Evolutionary conservation across 1,139 yeast genomes (phyloP).

Genomic region (Taiozyma sp.): DNA sequence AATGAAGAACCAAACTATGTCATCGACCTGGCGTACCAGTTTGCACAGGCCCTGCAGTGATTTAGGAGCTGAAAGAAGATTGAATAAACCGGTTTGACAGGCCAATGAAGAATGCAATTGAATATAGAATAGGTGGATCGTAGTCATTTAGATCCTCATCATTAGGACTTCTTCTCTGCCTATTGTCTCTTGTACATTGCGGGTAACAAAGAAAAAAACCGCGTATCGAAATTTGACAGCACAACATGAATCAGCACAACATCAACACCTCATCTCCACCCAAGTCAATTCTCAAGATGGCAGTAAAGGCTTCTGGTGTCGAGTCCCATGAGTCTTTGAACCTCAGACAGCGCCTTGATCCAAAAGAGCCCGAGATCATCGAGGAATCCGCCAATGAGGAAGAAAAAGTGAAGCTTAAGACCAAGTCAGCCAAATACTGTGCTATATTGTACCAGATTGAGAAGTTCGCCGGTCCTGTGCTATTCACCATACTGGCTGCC

Average conservation of each 20-base stretch:
- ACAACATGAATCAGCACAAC: background rate
- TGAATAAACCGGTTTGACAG: background rate
- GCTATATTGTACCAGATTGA: slow-evolving; percentile 5
- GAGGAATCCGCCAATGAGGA: background rate
- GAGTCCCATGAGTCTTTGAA: background rate
- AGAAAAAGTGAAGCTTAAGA: background rate
- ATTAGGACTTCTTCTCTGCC: background rate
- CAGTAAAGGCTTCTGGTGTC: background rate
- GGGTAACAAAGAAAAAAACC: background rate
- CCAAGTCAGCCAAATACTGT: background rate
- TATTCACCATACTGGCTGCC: slow-evolving; percentile 57
- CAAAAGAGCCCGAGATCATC: slow-evolving; percentile 7
- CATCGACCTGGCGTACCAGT: slow-evolving; percentile 45
- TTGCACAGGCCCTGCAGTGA: slow-evolving; percentile 38
- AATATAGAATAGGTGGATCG: background rate
- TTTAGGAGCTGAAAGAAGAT: background rate
- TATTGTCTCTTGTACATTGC: background rate
- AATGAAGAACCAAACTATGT: slow-evolving; percentile 20
- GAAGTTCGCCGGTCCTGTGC: slow-evolving; percentile 37
- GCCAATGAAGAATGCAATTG: background rate
- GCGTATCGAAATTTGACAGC: background rate
- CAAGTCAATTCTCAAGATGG: background rate
- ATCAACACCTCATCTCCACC: background rate
- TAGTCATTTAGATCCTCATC: background rate
- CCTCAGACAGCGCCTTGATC: background rate